phyloP scores from a whole-genome alignment of 129 eudicot species.

The Sambucus nigra region DNA sequence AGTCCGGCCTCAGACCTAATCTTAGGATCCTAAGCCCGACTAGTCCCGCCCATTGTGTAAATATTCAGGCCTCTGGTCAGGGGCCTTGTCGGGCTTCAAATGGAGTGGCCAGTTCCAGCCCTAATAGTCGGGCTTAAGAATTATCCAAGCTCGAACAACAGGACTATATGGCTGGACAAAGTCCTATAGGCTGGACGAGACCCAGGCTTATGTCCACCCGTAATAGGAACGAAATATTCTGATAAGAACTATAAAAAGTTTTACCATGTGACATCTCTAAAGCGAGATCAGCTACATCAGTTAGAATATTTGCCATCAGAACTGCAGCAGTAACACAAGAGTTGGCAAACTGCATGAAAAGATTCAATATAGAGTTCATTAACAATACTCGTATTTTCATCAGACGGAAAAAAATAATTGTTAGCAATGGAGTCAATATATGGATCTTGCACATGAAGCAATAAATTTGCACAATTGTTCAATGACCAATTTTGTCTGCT shows the following conservation, averaged over 20 bases:
- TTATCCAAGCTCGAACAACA: too few species aligned
- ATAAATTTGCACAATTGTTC: neutral
- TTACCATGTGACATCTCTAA: slow-evolving; percentile 61
- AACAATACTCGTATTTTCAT: neutral
- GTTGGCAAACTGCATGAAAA: slow-evolving; percentile 44
- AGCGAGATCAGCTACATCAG: slow-evolving; percentile 51
- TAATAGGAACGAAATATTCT: slow-evolving; percentile 7
- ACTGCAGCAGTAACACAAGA: slow-evolving; percentile 86
- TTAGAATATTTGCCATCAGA: slow-evolving; percentile 71
- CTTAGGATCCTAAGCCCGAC: too few species aligned
- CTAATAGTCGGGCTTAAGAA: too few species aligned
- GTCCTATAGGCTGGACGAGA: too few species aligned
- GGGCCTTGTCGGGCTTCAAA: too few species aligned
- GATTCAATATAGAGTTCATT: neutral
- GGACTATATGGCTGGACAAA: too few species aligned
- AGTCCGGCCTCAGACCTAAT: too few species aligned
- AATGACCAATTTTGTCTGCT: too few species aligned
- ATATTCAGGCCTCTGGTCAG: too few species aligned
- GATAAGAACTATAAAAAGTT: neutral
- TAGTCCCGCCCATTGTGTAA: too few species aligned
- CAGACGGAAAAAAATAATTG: neutral
- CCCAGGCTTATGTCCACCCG: too few species aligned
- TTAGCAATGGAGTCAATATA: neutral
- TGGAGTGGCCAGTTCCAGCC: too few species aligned
- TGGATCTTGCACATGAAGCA: slow-evolving; percentile 1